phyloP scores from a whole-genome alignment of 2,329 filamentous ascomycete genomes.

The Hypoxylon sp. region DNA sequence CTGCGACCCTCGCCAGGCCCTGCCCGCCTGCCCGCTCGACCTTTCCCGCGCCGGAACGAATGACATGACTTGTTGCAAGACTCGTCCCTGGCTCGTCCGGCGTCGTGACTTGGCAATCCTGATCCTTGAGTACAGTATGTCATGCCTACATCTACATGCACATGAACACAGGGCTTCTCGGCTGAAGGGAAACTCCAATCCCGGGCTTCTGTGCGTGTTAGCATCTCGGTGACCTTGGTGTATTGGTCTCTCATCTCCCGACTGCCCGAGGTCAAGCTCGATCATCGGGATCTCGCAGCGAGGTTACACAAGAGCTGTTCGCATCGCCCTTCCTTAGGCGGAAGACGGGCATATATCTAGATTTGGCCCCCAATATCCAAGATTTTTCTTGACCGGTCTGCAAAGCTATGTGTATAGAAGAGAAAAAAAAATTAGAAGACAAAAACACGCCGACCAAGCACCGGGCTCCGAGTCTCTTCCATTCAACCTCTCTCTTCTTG shows the following conservation, averaged over 20 bases:
- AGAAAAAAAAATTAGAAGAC: no score
- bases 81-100: background rate
- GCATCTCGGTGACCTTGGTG: no score
- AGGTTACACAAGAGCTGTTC: conserved; percentile 4
- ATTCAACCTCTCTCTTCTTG: background rate
- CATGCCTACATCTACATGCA: background rate
- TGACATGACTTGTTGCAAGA: background rate
- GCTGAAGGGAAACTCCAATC: background rate
- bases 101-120: background rate
- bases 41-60: background rate
- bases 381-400: background rate
- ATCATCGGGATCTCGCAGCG: background rate
- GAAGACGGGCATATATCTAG: conserved; percentile 2
- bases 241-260: background rate
- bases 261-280: background rate
- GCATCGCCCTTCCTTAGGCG: conserved; percentile 14
- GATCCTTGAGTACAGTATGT: background rate
- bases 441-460: conserved; percentile 7
- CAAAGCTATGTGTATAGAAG: conserved; percentile 10
- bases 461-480: background rate
- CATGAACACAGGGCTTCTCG: no score
- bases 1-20: background rate
- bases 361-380: conserved; percentile 19
- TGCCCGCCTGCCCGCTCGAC: background rate
- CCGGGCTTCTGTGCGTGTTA: no score